Conservation (phyloP, 2,329 filamentous ascomycete species). For the Fusarium tjaetaba region DNA sequence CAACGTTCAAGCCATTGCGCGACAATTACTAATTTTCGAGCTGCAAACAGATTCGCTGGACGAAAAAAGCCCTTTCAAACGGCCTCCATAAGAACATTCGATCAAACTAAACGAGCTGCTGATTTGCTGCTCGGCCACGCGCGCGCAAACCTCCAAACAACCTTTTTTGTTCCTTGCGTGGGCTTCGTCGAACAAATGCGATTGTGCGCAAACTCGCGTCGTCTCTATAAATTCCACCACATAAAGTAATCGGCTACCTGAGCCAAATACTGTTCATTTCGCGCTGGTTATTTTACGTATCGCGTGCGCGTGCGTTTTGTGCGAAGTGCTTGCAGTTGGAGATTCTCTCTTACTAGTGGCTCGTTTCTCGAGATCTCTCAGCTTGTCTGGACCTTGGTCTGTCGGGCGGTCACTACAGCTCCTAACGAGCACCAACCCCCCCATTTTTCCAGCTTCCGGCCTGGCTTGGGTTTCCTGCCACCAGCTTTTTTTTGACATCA, state of each 20-base stretch:
- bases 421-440: slow-evolving; percentile 29
- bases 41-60: slow-evolving; percentile 2
- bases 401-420: slow-evolving; percentile 30
- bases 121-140: background rate
- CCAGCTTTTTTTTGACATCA: slow-evolving; percentile 48
- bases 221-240: background rate
- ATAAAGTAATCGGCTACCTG: slow-evolving; percentile 9
- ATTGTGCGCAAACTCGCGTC: slow-evolving; percentile 11
- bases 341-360: slow-evolving; percentile 27
- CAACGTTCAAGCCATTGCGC: slow-evolving; percentile 18
- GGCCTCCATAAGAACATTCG: background rate
- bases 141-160: slow-evolving; percentile 11
- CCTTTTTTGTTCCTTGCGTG: background rate
- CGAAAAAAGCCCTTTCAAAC: slow-evolving; percentile 1
- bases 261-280: background rate
- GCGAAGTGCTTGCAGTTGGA: slow-evolving; percentile 26
- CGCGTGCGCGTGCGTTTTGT: slow-evolving; percentile 19
- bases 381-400: slow-evolving; percentile 28
- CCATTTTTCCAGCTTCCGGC: slow-evolving; percentile 34
- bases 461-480: slow-evolving; percentile 44
- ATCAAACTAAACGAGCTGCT: background rate
- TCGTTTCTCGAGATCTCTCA: slow-evolving; percentile 9
- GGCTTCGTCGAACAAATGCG: slow-evolving; percentile 2
- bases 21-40: slow-evolving; percentile 9
- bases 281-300: slow-evolving; percentile 6